Base-by-base conservation (phyloP, 2,329 filamentous ascomycete species). In the Hypoxylon sp. region DNA sequence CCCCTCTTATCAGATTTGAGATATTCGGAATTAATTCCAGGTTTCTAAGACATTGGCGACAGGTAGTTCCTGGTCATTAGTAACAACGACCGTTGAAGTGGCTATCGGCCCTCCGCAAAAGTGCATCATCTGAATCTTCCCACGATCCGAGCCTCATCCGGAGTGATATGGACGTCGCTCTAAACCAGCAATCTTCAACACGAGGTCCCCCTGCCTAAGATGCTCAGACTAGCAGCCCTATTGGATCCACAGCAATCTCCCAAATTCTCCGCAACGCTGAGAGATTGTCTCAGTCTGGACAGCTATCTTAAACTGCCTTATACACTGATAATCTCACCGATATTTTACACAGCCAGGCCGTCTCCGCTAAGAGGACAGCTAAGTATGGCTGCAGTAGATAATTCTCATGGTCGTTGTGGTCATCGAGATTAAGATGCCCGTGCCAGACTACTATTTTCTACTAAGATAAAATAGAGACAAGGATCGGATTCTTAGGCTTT, bases 191-290 rank as follows among this genome's bases (percentile, higher is more conserved):
- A 43, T 11, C 55, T 46, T 57, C 34, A 63, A 67, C 59, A 63
- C 59, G 50, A 63, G 28, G 9, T n/a, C 11, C 32, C 50, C 41
- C 25, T 55, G 46, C 46, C 23, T 48, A 61, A 63, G 60, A 43
- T 36, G 19, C 52, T 25, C 53, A 19, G 17, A 45, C 61, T 59
- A 60, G 43, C 45, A 68, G 63, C 56, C 52, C 56, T 63, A 67
- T 50, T 51, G 61, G 51, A 45, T 64, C 68, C 68, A 68, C 65
- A 32, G 62, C 60, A 66, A 70, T 66, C 41, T 68, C 65, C 38
- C 23, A 51, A 50, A 23, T 57, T 63, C 49, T 65, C 60, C 60
- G 62, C 63, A 64, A 46, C 43, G 55, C 65, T 63, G 68, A 48
- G n/a, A 32, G 17, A 14, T 55, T 60, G 50, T 53, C 28, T 36